Evolutionary conservation across 2,329 filamentous ascomycete genomes (phyloP).

Genomic region (Aspergillus texensis): DNA sequence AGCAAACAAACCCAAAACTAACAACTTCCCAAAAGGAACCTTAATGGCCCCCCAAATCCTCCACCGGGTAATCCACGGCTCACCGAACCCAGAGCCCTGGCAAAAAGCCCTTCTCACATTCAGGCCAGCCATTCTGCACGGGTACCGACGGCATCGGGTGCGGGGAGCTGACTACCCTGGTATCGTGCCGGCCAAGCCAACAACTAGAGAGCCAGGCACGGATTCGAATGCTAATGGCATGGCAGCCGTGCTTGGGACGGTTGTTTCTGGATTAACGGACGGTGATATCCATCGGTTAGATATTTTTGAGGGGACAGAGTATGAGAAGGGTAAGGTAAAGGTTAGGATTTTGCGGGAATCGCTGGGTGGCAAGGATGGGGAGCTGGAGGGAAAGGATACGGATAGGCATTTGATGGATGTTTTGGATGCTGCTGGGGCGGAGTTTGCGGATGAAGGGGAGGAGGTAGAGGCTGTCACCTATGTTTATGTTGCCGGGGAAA

Average conservation of each 20-base stretch:
- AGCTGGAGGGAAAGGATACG: conserved; percentile 16
- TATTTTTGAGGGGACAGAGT: conserved; percentile 78
- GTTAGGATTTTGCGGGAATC: conserved; percentile 45
- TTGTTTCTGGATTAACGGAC: conserved; percentile 76
- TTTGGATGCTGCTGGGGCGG: conserved; percentile 54
- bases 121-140: conserved; percentile 73
- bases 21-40: conserved; percentile 46
- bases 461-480: conserved; percentile 64
- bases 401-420: conserved; percentile 42
- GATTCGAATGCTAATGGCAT: background rate
- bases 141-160: conserved; percentile 73
- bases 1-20: conserved; percentile 8
- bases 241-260: conserved; percentile 70
- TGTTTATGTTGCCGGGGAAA: conserved; percentile 57
- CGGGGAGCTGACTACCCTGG: conserved; percentile 75
- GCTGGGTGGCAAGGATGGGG: conserved; percentile 14
- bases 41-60: conserved; percentile 87
- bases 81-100: conserved; percentile 52
- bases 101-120: conserved; percentile 62
- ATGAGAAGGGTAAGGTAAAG: conserved; percentile 57
- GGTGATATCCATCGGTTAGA: conserved; percentile 77
- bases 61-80: conserved; percentile 77
- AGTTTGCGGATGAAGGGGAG: conserved; percentile 50
- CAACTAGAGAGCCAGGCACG: background rate
- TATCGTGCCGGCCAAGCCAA: conserved; percentile 54